Evolutionary conservation across 225 moss, liverwort and hornwort species (phyloP).

Genomic region (Polytrichum formosum): DNA sequence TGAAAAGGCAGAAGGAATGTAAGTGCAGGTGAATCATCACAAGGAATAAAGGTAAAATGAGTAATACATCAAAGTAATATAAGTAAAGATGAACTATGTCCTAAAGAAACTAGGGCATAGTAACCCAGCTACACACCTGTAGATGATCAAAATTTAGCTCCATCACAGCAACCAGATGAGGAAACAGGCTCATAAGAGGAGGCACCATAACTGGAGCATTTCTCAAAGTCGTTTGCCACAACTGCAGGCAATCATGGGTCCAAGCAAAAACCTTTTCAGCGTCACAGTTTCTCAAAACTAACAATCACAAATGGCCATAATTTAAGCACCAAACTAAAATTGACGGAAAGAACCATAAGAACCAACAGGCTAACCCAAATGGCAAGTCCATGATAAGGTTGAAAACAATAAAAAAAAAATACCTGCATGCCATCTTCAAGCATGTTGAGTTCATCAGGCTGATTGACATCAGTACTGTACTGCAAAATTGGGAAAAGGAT

Average conservation of each 20-base stretch:
- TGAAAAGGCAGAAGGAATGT: no score
- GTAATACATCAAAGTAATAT: no score
- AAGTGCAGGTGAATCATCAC: no score
- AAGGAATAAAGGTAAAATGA: no score
- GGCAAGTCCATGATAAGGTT: neutral
- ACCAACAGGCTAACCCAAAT: no score
- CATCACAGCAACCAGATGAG: constrained; percentile 85
- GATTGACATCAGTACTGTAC: constrained; percentile 92
- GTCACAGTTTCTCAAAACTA: neutral
- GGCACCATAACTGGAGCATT: constrained; percentile 92
- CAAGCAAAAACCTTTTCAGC: neutral
- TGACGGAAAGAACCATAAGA: no score
- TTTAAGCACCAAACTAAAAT: no score
- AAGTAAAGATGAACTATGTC: no score
- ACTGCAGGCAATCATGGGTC: constrained; percentile 37
- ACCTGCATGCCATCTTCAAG: constrained; percentile 99
- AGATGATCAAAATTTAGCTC: constrained; percentile 89
- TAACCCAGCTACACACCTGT: constrained; percentile 45
- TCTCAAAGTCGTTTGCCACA: constrained; percentile 91
- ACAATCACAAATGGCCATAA: no score
- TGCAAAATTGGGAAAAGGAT: constrained; percentile 94
- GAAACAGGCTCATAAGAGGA: constrained; percentile 73
- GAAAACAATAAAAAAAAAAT: neutral
- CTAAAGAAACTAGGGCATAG: no score
- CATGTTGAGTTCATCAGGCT: constrained; percentile 98